phyloP scores from a whole-genome alignment of 495 filamentous ascomycete species.

The Daldinia vernicosa region DNA sequence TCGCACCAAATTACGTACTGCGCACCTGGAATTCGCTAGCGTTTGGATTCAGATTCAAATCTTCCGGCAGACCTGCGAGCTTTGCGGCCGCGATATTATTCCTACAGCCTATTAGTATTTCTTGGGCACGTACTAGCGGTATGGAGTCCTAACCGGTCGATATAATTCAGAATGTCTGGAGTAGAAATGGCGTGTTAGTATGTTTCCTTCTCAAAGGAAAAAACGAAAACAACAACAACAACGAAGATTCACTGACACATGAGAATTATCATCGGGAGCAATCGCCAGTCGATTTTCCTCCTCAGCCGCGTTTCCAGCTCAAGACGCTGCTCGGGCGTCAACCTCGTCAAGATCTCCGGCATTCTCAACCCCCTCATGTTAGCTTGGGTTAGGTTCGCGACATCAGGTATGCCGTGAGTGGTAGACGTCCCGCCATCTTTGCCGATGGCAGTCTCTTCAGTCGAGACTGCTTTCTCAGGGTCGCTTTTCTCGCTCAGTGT shows the following conservation, averaged over 20 bases:
- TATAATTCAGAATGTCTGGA: conserved; percentile 81
- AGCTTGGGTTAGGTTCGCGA: conserved; percentile 39
- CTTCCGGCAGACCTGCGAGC: conserved; percentile 58
- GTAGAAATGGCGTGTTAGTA: conserved; percentile 36
- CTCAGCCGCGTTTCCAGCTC: conserved; percentile 59
- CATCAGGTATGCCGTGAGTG: conserved; percentile 20
- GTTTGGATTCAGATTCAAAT: conserved; percentile 52
- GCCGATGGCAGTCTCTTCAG: conserved; percentile 19
- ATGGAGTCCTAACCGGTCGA: conserved; percentile 69
- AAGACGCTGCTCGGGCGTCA: conserved; percentile 60
- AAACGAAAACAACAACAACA: no score
- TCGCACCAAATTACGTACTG: conserved; percentile 43
- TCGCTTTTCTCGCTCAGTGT: conserved; percentile 31
- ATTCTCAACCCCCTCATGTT: conserved; percentile 49
- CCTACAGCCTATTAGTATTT: conserved; percentile 36
- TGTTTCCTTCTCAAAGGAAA: neutral
- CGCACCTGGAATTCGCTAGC: conserved; percentile 60
- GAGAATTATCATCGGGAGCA: conserved; percentile 70
- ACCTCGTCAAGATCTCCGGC: conserved; percentile 60
- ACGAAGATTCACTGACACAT: conserved; percentile 54
- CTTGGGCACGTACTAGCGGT: neutral
- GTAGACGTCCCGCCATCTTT: conserved; percentile 22
- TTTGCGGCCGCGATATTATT: conserved; percentile 64
- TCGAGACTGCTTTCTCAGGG: conserved; percentile 19
- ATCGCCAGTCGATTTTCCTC: conserved; percentile 69